phyloP scores from a whole-genome alignment of 2,329 filamentous ascomycete species.

The Fusarium haematococcum region DNA sequence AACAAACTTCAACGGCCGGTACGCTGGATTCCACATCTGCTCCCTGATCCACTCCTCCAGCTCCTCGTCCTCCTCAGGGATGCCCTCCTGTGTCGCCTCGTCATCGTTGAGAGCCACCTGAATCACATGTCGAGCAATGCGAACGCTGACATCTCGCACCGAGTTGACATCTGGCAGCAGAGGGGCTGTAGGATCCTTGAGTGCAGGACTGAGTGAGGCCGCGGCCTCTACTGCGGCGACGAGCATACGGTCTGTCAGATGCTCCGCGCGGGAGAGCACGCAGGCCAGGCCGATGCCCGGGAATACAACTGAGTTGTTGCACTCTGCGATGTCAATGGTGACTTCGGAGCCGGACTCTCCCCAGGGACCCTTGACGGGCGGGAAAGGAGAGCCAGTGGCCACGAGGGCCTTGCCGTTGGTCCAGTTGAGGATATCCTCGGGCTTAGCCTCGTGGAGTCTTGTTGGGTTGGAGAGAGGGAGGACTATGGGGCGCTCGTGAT shows the following conservation, averaged over 20 bases:
- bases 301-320: constrained; percentile 89
- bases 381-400: constrained; percentile 86
- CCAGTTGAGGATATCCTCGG: constrained; percentile 81
- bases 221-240: constrained; percentile 83
- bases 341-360: constrained; percentile 58
- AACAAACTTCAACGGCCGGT: constrained; percentile 72
- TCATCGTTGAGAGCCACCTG: constrained; percentile 76
- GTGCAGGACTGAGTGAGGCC: constrained; percentile 76
- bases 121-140: constrained; percentile 82
- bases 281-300: constrained; percentile 86
- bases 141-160: constrained; percentile 80
- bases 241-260: constrained; percentile 82
- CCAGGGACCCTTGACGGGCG: constrained; percentile 74
- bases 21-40: constrained; percentile 84
- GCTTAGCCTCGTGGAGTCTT: constrained; percentile 82
- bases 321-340: constrained; percentile 74
- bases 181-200: constrained; percentile 71
- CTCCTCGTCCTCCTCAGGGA: constrained; percentile 67
- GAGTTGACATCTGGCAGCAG: constrained; percentile 81
- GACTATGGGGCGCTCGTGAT: constrained; percentile 79
- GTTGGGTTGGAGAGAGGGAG: constrained; percentile 91
- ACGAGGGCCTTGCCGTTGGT: constrained; percentile 82
- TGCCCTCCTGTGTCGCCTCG: constrained; percentile 72
- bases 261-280: constrained; percentile 74
- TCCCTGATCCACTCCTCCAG: constrained; percentile 78